A percentile compares a stretch with the other conserved stretches of the same genome.
phyloP scores from a whole-genome alignment of 257 asterid genomes.

The Paraleonurus japonicus region DNA sequence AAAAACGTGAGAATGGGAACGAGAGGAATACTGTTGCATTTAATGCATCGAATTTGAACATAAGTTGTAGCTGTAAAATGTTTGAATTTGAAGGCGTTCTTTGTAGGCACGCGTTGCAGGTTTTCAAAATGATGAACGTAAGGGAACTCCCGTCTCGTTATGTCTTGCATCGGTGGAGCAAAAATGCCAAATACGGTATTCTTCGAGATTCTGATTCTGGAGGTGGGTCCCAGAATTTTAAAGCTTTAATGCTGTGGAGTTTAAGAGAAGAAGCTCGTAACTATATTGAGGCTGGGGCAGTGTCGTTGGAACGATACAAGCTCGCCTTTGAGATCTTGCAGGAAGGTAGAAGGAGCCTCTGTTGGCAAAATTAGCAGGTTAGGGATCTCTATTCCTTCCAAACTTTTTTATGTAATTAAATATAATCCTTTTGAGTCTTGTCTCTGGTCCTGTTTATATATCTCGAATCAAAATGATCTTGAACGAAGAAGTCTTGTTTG shows the following conservation, averaged over 20 bases:
- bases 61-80: conserved; percentile 91
- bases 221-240: conserved; percentile 62
- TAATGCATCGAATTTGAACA: conserved; percentile 70
- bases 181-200: conserved; percentile 70
- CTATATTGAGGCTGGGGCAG: conserved; percentile 76
- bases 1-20: conserved; percentile 72
- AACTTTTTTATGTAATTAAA: conserved; percentile 1
- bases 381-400: conserved; percentile 30
- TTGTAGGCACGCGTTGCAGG: conserved; percentile 85
- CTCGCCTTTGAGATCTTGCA: conserved; percentile 90
- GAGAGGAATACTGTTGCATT: conserved; percentile 89
- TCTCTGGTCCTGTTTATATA: not conserved
- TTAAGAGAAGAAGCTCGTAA: conserved; percentile 84
- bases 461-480: not conserved
- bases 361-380: conserved; percentile 72
- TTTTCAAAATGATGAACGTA: conserved; percentile 82
- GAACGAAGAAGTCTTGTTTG: not conserved
- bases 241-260: conserved; percentile 88
- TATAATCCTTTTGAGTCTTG: not conserved
- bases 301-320: conserved; percentile 76
- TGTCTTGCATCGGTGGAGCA: conserved; percentile 84
- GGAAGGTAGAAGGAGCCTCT: conserved; percentile 84
- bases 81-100: conserved; percentile 91
- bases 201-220: conserved; percentile 72
- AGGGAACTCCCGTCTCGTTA: conserved; percentile 90